Percentiles rank a stretch among this genome's conserved stretches.
Conservation (phyloP, 306 rosid species). For the Arachis hypogaea region DNA sequence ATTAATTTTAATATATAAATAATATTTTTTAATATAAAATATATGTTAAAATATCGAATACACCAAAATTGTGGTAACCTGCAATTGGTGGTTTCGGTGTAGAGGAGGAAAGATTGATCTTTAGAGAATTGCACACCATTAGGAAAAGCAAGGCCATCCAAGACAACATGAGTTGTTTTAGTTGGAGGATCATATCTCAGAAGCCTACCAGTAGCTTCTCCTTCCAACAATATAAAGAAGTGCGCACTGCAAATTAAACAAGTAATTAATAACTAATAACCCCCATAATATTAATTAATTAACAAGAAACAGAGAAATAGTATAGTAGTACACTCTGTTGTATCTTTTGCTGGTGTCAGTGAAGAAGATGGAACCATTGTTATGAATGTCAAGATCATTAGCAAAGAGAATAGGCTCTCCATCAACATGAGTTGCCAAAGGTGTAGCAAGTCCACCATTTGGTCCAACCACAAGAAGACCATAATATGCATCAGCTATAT, state of each 20-base stretch:
- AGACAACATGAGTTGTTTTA: constrained; percentile 75
- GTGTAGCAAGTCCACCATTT: constrained; percentile 75
- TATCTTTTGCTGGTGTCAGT: constrained; percentile 91
- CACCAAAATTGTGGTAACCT: constrained; percentile 45
- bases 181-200: constrained; percentile 88
- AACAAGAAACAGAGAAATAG: too few relatives aligned
- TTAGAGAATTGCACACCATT: constrained; percentile 82
- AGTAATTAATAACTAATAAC: not conserved
- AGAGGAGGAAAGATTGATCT: constrained; percentile 73
- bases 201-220: constrained; percentile 93
- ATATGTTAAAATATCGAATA: not conserved
- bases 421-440: constrained; percentile 66
- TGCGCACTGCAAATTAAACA: constrained; percentile 52
- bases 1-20: too few relatives aligned
- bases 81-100: constrained; percentile 93
- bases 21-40: too few relatives aligned
- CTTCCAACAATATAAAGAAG: constrained; percentile 82
- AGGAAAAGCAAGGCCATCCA: constrained; percentile 93
- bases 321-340: constrained; percentile 59
- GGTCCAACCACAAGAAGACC: constrained; percentile 87
- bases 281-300: too few relatives aligned
- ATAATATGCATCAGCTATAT: constrained; percentile 86
- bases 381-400: constrained; percentile 85
- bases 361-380: constrained; percentile 90
- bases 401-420: constrained; percentile 86